A percentile compares a stretch with the other conserved stretches of the same genome.
Conservation (phyloP, 2,329 filamentous ascomycete genomes). For the Cladophialophora exuberans region DNA sequence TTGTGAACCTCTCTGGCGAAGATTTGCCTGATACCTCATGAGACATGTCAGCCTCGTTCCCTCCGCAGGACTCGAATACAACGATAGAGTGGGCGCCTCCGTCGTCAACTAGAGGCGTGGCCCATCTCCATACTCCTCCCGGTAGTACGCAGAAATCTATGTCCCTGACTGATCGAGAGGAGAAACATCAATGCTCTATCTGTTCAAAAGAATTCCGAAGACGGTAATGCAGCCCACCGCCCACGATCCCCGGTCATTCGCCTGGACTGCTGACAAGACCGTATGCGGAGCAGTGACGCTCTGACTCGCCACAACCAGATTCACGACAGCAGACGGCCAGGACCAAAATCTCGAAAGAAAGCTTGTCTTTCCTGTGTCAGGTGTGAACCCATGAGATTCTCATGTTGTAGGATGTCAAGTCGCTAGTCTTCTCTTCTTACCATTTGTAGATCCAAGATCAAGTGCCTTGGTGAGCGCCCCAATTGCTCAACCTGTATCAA, state of each 20-base stretch:
- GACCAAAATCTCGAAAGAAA: neutral
- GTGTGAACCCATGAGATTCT: neutral
- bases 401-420: neutral
- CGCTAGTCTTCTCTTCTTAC: neutral
- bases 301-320: neutral
- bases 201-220: neutral
- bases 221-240: neutral
- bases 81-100: neutral
- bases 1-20: neutral
- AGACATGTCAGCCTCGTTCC: neutral
- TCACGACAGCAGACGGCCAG: neutral
- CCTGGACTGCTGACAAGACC: neutral
- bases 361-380: neutral
- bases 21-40: neutral
- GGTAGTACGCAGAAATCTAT: neutral
- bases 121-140: neutral
- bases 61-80: neutral
- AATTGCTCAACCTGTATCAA: neutral
- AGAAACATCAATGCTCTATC: neutral
- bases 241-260: neutral
- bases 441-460: neutral
- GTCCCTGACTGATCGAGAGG: neutral
- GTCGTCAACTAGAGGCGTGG: neutral
- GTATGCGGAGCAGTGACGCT: neutral
- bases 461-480: neutral